These are phyloP conservation scores for Microbotryum saponariae DNA, from an alignment of 1,284 basidiomycete species.

Conservation along the genomic window DNA sequence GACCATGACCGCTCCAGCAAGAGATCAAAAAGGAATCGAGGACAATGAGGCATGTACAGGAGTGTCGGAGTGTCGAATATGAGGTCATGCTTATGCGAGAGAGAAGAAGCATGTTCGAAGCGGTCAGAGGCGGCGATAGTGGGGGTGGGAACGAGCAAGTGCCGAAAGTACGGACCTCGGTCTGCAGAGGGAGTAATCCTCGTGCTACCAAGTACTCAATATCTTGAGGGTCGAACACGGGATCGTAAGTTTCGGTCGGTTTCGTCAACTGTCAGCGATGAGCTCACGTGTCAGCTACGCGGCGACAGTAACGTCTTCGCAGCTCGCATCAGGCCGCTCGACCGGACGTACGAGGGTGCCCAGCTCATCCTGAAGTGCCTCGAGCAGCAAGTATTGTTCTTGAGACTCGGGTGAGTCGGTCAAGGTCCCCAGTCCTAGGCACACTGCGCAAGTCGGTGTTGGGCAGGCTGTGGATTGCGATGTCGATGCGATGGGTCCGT, in stretches of 20 bases:
- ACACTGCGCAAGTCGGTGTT: conserved; percentile 15
- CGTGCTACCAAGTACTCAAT: conserved; percentile 1
- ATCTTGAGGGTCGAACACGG: conserved; percentile 22
- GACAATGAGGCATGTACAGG: conserved; percentile 36
- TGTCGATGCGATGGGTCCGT: too few relatives aligned
- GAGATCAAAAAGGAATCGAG: conserved; percentile 30
- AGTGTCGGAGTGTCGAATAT: conserved; percentile 18
- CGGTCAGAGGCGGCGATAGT: neutral
- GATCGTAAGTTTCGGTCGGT: conserved; percentile 22
- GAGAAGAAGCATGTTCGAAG: neutral
- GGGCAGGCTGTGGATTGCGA: conserved; percentile 9
- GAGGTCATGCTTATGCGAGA: conserved; percentile 21
- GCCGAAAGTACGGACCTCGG: conserved; percentile 13
- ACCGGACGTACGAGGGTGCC: neutral
- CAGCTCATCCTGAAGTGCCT: conserved; percentile 18
- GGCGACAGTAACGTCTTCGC: too few relatives aligned
- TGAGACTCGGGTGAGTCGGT: conserved; percentile 28
- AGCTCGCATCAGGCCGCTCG: too few relatives aligned
- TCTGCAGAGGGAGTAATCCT: neutral
- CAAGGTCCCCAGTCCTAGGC: conserved; percentile 27
- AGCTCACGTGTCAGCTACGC: neutral
- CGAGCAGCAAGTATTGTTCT: conserved; percentile 25
- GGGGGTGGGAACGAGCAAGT: neutral
- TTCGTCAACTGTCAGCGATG: neutral
- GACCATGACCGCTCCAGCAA: conserved; percentile 28